Base-by-base conservation (phyloP, 306 rosid genomes). In the Cucurbita pepo region DNA sequence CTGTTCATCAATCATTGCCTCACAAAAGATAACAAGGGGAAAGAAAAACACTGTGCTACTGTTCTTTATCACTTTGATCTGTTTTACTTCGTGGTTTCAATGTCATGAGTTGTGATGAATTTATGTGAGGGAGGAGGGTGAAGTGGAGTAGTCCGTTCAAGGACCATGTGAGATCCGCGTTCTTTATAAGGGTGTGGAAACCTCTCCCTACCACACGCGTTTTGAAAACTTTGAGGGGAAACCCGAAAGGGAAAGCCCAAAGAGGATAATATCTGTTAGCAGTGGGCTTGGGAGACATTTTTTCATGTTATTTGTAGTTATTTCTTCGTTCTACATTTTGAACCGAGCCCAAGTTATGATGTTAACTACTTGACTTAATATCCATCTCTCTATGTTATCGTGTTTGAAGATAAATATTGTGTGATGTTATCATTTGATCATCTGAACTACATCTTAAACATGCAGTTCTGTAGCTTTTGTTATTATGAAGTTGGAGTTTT, bases 111-210 rank as follows among this genome's bases (percentile, higher is more conserved):
- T 72, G 76, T 72, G 56, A 67, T 53, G 38, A 34, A 72, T 37
- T 72, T 72, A 55, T 53, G 64, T 18, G 53, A 65, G 11, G 51
- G 64, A 72, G 15, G 63, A 72, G 15, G 63, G 64, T 72, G 55
- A 72, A 72, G 76, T 72, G 47, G 76, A 72, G 76, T 55, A 40
- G 64, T 40, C 76, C 65, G 40, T 72, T 53, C 76, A 72, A 54
- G 61, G 76, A 55, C 76, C 76, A 54, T 56, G 25, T 30, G 34
- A 30, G 34, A 30, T 30, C 3, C 3, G 34, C 34, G 0, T 30
- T 30, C 3, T 30, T 30, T 30, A 30, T 30, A 30, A 30, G 34
- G 3, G 34, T 30, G 34, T 3, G 34, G 34, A 30, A 30, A 30
- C 34, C 34, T 30, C 34, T 30, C 34, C 0, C 34, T 30, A 30